Base-by-base conservation (phyloP, 2,329 filamentous ascomycete species). In the Colletotrichum limetticola region DNA sequence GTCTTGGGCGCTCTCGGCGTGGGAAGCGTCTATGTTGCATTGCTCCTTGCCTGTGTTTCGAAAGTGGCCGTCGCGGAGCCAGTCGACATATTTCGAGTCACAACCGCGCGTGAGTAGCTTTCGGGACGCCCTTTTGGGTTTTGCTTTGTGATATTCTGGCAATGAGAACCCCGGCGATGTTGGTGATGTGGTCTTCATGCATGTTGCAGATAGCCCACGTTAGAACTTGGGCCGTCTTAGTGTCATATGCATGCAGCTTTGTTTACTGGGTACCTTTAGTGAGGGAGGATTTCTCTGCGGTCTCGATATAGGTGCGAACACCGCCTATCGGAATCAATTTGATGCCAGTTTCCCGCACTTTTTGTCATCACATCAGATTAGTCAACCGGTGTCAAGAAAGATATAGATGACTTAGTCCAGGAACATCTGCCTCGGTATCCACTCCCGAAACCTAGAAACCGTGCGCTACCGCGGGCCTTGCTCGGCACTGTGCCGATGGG, bases 401-500 rank as follows among this genome's bases (percentile, higher is more conserved):
- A 22, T 49, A n/a, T 49, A 49, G 16, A 22, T 49, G 19, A 49
- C 42, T 49, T 49, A 49, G 42, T 22, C 42, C 42, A 49, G 19
- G 28, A 35, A 56, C 22, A 46, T 56, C 46, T 64, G 57, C 61
- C 24, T 8, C 5, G 19, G 64, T 56, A 52, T 61, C 63, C 68
- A 71, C 63, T 42, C 14, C 37, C 56, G 62, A 68, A 68, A 72
- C 58, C 24, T 62, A 46, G 19, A 24, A 52, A 42, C 65, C 58
- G 53, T 63, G 58, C 58, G 14, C 55, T 52, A 22, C 37, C 37
- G 14, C 8, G n/a, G 57, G 35, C 28, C 22, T 28, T 2, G 58
- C 16, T 68, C 69, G 69, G 69, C 69, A 72, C 12, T 0, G 64
- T 72, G 65, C 69, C 69, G 69, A 72, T 35, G 28, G 22, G 28